A percentile compares a stretch with the other conserved stretches of the same genome.
Evolutionary conservation across 1,139 yeast species (phyloP).

Genomic region (Schwanniomyces etchellsii): DNA sequence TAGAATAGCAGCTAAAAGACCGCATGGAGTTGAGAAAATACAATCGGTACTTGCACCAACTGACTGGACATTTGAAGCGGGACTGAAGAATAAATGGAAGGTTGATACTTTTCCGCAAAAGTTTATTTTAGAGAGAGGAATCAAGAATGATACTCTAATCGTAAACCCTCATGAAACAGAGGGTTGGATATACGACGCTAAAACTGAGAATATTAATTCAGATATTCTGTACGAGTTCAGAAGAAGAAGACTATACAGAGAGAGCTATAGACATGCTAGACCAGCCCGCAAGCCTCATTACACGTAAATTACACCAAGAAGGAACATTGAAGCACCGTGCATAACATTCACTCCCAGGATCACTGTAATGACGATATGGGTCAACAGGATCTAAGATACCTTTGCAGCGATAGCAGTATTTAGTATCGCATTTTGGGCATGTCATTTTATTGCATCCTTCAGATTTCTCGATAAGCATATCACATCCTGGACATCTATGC

Average conservation of each 20-base stretch:
- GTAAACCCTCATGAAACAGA: constrained; percentile 36
- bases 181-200: constrained; percentile 39
- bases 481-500: constrained; percentile 52
- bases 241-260: constrained; percentile 49
- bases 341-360: constrained; percentile 39
- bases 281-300: constrained; percentile 27
- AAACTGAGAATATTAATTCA: constrained; percentile 16
- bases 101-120: constrained; percentile 47
- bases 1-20: constrained; percentile 54
- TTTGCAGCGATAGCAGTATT: constrained; percentile 59
- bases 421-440: constrained; percentile 45
- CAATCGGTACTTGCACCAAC: constrained; percentile 60
- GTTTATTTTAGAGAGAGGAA: constrained; percentile 50
- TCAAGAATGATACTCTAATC: constrained; percentile 15
- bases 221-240: constrained; percentile 37
- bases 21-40: constrained; percentile 58
- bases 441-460: constrained; percentile 71
- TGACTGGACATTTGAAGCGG: constrained; percentile 67
- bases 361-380: constrained; percentile 53
- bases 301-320: not conserved
- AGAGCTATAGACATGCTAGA: constrained; percentile 43
- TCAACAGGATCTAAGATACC: constrained; percentile 27
- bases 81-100: constrained; percentile 57
- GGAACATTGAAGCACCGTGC: constrained; percentile 49
- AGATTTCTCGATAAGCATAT: constrained; percentile 46